Percentiles rank a stretch among this genome's conserved stretches.
Conservation (phyloP, 2,329 filamentous ascomycete species). For the Fusarium poae region DNA sequence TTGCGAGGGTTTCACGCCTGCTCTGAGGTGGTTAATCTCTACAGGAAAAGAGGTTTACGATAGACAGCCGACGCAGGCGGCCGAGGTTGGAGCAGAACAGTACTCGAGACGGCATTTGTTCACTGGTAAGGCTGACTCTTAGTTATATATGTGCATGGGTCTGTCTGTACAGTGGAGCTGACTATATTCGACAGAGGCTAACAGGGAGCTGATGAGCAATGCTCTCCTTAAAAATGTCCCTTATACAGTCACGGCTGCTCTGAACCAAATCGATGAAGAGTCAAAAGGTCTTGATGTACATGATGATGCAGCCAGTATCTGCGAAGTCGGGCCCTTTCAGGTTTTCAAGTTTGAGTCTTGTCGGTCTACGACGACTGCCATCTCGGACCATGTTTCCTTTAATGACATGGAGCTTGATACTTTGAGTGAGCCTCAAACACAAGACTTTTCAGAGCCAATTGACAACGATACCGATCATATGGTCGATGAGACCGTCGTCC, state of each 20-base stretch:
- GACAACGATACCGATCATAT: not conserved
- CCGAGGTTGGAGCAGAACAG: constrained; percentile 28
- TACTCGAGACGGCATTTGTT: constrained; percentile 41
- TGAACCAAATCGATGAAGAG: constrained; percentile 38
- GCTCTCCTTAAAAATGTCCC: constrained; percentile 26
- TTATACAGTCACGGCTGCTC: constrained; percentile 34
- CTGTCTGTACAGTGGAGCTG: accelerated
- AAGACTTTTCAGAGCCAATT: constrained; percentile 11
- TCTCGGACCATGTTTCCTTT: constrained; percentile 28
- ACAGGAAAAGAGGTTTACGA: constrained; percentile 39
- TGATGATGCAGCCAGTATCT: constrained; percentile 2
- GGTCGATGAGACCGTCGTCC: accelerated
- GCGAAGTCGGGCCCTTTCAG: constrained; percentile 32
- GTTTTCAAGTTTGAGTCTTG: constrained; percentile 39
- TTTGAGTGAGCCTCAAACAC: constrained; percentile 12
- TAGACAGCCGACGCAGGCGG: constrained; percentile 21
- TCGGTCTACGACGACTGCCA: constrained; percentile 5
- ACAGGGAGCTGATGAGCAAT: constrained; percentile 36
- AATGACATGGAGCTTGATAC: constrained; percentile 28
- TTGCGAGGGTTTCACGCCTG: constrained; percentile 41
- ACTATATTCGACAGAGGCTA: constrained; percentile 12
- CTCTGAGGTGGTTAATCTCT: constrained; percentile 39
- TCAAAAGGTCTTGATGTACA: constrained; percentile 23
- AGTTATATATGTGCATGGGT: accelerated
- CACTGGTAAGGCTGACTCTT: constrained; percentile 18